Evolutionary conservation across 345 rosid genomes (phyloP).

Genomic region (Streptanthus diversifolius): DNA sequence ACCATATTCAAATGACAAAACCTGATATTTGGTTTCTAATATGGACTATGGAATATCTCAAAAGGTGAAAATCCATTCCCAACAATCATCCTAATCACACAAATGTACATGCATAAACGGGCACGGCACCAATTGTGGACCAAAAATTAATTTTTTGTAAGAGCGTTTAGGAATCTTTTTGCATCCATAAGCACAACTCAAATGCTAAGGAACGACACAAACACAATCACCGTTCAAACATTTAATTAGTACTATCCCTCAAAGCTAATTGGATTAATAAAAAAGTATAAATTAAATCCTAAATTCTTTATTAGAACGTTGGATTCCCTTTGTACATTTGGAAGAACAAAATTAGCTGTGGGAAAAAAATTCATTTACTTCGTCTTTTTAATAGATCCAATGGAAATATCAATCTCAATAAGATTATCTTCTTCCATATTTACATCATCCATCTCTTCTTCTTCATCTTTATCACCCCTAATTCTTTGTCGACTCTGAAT

Average conservation of each 20-base stretch:
- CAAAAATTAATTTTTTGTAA: too few relatives aligned
- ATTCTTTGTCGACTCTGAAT: slow-evolving; percentile 9
- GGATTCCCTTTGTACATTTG: slow-evolving; percentile 1
- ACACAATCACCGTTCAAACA: too few relatives aligned
- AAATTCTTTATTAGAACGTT: neutral
- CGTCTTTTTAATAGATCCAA: slow-evolving; percentile 64
- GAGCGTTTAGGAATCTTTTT: too few relatives aligned
- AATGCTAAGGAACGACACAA: too few relatives aligned
- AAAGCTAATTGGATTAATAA: neutral
- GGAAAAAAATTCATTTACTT: neutral
- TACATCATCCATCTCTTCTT: slow-evolving; percentile 29
- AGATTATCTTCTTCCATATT: slow-evolving; percentile 62
- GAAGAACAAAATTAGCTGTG: neutral
- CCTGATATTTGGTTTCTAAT: neutral
- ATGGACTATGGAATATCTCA: too few relatives aligned
- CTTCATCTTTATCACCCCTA: slow-evolving; percentile 1
- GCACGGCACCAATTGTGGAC: too few relatives aligned
- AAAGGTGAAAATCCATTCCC: too few relatives aligned
- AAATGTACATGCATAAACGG: too few relatives aligned
- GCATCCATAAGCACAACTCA: too few relatives aligned
- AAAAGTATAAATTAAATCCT: neutral
- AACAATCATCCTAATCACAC: too few relatives aligned
- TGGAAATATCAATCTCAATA: slow-evolving; percentile 75
- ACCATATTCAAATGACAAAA: neutral
- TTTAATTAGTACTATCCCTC: neutral